Evolutionary conservation across 208 protist species (phyloP), one percentile per base, ranked within the genome.

Genomic region (Trypanosomatidae sp.): DNA sequence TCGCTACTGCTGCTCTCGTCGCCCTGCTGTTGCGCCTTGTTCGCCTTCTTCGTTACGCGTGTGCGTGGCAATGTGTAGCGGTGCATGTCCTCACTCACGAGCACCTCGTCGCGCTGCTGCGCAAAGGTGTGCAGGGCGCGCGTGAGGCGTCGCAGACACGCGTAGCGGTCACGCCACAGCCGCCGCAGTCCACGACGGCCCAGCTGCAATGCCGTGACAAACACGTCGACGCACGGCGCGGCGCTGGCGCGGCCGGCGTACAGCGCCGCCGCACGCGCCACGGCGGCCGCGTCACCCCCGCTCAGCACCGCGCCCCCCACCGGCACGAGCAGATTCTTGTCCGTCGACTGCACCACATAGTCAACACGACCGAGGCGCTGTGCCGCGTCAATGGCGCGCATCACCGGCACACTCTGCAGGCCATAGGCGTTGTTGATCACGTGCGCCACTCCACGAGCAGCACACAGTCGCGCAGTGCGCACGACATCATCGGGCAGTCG

Each of bases 281-380:
- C 47, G 10, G 16, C n/a, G 21, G 23, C 44, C 37, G 35, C 48
- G 27, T 57, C 48, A 23, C 62, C 33, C 18, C 63, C 68, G 41
- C 53, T 53, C 35, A 89, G 30, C 6, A 89, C 51, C 4, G 80
- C 53, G 8, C 79, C 97, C 8, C 97, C 97, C 1, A 99, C 97
- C 24, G 97, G 98, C 18, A 99, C 97, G 21, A 98, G 72, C 41
- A 99, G 97, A 68, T 99, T 99, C 78, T 99, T 99, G 56, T 99
- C 98, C 1, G 91, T 96, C 20, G 92, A 98, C 45, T 99, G 96
- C 18, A 99, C 74, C 20, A 97, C 67, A 7, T 61, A 72, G 60
- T 99, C 95, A 0, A 99, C 73, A 10, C 92, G 66, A 4, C 91
- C 86, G 13, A 77, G 52, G 1, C 69, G 46, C 26, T 72, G 56